A percentile compares a stretch with the other conserved stretches of the same genome.
phyloP scores from a whole-genome alignment of 225 moss, liverwort and hornwort genomes.

The Pseudisothecium myosuroides region DNA sequence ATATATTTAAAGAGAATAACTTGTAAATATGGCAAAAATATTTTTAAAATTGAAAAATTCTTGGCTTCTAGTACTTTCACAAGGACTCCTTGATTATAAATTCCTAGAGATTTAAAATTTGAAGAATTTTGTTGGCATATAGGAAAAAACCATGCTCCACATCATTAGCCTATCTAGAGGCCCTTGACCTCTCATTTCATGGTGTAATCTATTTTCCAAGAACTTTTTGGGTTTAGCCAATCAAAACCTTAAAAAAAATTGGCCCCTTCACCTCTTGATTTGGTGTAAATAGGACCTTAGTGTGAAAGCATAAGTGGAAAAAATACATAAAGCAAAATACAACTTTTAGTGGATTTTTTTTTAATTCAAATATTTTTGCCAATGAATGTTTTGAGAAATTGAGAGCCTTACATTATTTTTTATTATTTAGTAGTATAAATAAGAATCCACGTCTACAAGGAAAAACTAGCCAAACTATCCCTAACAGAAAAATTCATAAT shows the following conservation, averaged over 20 bases:
- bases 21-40: too few species aligned
- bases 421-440: too few species aligned
- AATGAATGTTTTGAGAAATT: too few species aligned
- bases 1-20: too few species aligned
- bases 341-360: background rate
- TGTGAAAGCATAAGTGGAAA: background rate
- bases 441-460: background rate
- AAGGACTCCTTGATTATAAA: background rate
- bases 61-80: background rate
- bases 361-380: background rate
- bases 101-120: fast-evolving
- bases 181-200: background rate
- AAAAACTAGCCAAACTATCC: background rate
- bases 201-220: fast-evolving
- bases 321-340: background rate
- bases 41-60: background rate
- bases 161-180: background rate
- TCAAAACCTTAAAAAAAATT: background rate
- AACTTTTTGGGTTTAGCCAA: background rate
- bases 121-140: background rate
- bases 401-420: background rate
- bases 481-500: background rate
- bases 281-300: fast-evolving
- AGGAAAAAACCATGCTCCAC: background rate
- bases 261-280: background rate